Evolutionary conservation across 83 land plant species (phyloP), one percentile per base, ranked within the genome.

Genomic region (Picea abies): DNA sequence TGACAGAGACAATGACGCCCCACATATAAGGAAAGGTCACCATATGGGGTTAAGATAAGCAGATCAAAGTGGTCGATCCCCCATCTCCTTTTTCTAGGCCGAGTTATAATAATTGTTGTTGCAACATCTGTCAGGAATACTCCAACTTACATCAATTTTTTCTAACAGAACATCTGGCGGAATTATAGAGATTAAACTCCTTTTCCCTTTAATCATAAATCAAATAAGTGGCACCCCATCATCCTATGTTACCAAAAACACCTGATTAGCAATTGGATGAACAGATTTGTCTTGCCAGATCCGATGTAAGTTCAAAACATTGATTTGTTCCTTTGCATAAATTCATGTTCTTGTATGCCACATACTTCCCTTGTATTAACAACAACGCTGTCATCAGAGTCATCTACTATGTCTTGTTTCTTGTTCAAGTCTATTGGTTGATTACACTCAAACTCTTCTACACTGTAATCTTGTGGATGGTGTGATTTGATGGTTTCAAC

Each of bases 191-290:
- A 93, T 82, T 75, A 98, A 82, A 19, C 81, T 82, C 73, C 91
- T 93, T 79, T 89, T 89, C 67, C 92, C 96, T 84, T 82, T 88
- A 29, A 90, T 82, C 58, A 96, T 88, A 84, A 96, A 90, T 82
- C 97, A 96, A 70, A 98, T 82, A 58, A 96, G 44, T 35, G 97
- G 91, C 63, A 86, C 84, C 10, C 91, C 89, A 85, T 96, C 99
- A 79, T 89, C 91, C 90, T 96, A 97, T 20, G 96, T 91, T 9
- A 95, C 97, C 76, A 94, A 64, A 80, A 98, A 94, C 4, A 96
- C 99, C 96, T 98, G 35, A 32, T 32, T 32, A 32, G 35, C 0
- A 32, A 32, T 32, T 32, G 35, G 35, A 32, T 32, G 35, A 32
- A 32, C 35, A 32, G 2, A 32, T 1, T 1, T 32, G 35, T 32